phyloP scores from a whole-genome alignment of 1,284 basidiomycete species.

The Caloboletus inedulis region DNA sequence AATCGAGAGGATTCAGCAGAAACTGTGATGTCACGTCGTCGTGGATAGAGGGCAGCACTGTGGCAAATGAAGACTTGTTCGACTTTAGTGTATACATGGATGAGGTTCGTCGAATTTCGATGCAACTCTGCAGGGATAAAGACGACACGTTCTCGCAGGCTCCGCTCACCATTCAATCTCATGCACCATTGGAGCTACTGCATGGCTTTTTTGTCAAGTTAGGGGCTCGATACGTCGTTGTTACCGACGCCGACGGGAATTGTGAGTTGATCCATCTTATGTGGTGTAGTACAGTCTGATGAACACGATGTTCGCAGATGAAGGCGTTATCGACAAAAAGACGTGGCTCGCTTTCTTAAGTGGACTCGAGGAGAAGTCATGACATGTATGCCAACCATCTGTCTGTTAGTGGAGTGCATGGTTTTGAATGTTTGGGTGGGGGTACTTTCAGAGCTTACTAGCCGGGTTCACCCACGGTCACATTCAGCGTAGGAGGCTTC shows the following conservation, averaged over 20 bases:
- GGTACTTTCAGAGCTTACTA: neutral
- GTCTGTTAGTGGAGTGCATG: neutral
- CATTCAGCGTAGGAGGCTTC: neutral
- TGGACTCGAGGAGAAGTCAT: slow-evolving; percentile 60
- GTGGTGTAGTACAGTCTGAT: neutral
- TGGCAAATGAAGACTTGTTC: slow-evolving; percentile 55
- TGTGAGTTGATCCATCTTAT: slow-evolving; percentile 51
- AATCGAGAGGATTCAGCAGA: slow-evolving; percentile 42
- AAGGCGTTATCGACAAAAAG: slow-evolving; percentile 92
- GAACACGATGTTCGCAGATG: slow-evolving; percentile 47
- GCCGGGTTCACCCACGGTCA: neutral
- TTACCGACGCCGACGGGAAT: slow-evolving; percentile 78
- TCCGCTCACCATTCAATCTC: slow-evolving; percentile 77
- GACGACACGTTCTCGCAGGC: slow-evolving; percentile 47
- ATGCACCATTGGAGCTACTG: slow-evolving; percentile 85
- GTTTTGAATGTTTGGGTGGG: neutral
- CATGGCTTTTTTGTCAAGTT: slow-evolving; percentile 92
- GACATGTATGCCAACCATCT: neutral
- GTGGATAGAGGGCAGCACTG: slow-evolving; percentile 40
- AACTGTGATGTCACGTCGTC: slow-evolving; percentile 51
- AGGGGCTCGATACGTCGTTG: slow-evolving; percentile 85
- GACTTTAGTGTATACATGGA: slow-evolving; percentile 91
- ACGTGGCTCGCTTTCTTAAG: slow-evolving; percentile 83
- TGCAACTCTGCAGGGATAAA: neutral
- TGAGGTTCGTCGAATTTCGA: slow-evolving; percentile 49